These are phyloP conservation scores for Penicillium sp. DNA, from an alignment of 2,329 filamentous ascomycete species.

Conservation along the genomic window DNA sequence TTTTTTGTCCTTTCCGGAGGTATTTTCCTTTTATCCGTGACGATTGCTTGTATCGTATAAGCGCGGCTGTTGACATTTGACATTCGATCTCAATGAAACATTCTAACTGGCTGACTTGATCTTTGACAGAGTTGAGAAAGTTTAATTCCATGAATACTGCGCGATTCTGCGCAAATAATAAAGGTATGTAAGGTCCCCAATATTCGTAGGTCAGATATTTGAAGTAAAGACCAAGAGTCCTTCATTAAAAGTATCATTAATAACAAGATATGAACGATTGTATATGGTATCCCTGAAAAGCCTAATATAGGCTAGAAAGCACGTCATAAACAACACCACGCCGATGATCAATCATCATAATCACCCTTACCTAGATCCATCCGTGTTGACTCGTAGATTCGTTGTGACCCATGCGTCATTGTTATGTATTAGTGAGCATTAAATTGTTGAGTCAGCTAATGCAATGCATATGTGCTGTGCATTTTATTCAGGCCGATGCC, in stretches of 20 bases:
- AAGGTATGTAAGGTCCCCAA: neutral
- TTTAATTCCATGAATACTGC: neutral
- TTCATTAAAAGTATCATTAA: neutral
- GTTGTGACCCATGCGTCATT: neutral
- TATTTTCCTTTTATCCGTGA: neutral
- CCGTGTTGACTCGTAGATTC: slow-evolving; percentile 3
- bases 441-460: neutral
- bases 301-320: neutral
- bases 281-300: neutral
- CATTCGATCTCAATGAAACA: too few relatives aligned
- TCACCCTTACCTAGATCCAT: neutral
- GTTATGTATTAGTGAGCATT: neutral
- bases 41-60: neutral
- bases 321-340: neutral
- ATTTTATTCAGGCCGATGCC: neutral
- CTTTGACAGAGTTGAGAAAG: neutral
- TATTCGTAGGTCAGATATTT: neutral
- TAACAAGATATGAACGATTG: neutral
- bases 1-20: neutral
- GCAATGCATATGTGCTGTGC: neutral
- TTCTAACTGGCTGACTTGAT: too few relatives aligned
- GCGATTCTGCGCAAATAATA: neutral
- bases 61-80: neutral
- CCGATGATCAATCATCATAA: neutral
- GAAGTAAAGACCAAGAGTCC: neutral